Base-by-base conservation (phyloP, 1,139 yeast species). In the Geotrichum australiense region DNA sequence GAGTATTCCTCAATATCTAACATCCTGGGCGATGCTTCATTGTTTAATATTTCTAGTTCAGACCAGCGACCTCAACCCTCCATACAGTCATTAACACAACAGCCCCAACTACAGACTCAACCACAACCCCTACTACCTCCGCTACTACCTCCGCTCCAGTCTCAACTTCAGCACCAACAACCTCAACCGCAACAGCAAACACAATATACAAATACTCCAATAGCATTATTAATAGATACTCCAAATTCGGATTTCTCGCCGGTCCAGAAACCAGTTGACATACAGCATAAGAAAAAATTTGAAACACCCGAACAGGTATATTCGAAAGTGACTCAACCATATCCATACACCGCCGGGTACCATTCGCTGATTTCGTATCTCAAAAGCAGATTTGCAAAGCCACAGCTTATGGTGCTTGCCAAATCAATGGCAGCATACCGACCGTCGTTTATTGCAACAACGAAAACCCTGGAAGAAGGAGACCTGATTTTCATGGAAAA, bases 401-500 rank as follows among this genome's bases (percentile, higher is more conserved):
- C 70, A 29, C 81, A 80, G 66, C 68, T 89, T 49, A 82, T 89
- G 41, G 76, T 80, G 48, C 81, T 89, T 80, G 91, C 95, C 1
- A 80, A 82, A 54, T 78, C 87, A 10, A 83, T 89, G 81, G 94
- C 96, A 0, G 80, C 82, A 28, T 87, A 86, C 56, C 65, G 96
- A 50, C 96, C 96, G 1, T 79, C 89, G 8, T 89, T 89, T 58
- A 87, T 87, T 53, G 96, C 96, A 4, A 83, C 94, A 53, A 86
- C 94, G 30, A 83, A 86, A 51, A 80, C 91, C 1, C 65, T 89
- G 36, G 84, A 86, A 47, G 96, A 86, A 53, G 93, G 83, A 33
- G 97, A 89, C 59, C 68, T 89, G 58, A 84, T 87, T 4, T 89
- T 89, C 56, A 87, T 89, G 86, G 97, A 89, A 54, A 94, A 86